Evolutionary conservation across 1,284 basidiomycete genomes (phyloP).

Genomic region (Neolentinus lepideus): DNA sequence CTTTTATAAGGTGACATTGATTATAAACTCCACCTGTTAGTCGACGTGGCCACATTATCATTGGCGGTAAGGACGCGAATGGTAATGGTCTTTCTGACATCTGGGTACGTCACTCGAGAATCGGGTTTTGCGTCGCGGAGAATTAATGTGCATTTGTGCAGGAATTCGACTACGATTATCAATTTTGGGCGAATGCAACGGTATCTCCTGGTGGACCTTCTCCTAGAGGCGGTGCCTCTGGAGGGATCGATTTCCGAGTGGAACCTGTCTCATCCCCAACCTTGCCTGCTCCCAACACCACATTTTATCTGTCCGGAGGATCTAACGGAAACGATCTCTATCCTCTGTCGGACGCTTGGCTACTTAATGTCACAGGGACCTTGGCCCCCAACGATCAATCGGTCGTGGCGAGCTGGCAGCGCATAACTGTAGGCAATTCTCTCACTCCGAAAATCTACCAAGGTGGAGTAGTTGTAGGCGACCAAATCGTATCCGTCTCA

Average conservation of each 20-base stretch:
- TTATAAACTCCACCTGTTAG: conserved; percentile 26
- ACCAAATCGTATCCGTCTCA: conserved; percentile 41
- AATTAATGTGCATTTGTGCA: conserved; percentile 17
- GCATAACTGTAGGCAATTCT: conserved; percentile 26
- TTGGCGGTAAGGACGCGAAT: conserved; percentile 54
- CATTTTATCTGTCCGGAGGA: conserved; percentile 65
- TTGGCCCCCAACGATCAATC: conserved; percentile 59
- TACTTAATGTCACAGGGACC: conserved; percentile 56
- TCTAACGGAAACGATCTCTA: conserved; percentile 36
- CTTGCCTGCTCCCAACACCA: conserved; percentile 50
- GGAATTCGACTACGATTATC: conserved; percentile 68
- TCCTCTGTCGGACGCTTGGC: conserved; percentile 60
- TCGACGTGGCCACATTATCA: conserved; percentile 62
- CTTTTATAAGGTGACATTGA: conserved; percentile 7
- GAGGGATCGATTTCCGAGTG: conserved; percentile 57
- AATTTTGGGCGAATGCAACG: conserved; percentile 63
- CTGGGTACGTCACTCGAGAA: conserved; percentile 46
- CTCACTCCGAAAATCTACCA: conserved; percentile 36
- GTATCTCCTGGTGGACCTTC: conserved; percentile 47
- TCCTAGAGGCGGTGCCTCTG: conserved; percentile 59
- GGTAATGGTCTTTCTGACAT: conserved; percentile 52
- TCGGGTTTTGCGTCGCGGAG: not conserved
- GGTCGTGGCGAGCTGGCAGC: conserved; percentile 53
- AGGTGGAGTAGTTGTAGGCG: conserved; percentile 46
- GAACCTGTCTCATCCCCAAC: conserved; percentile 32